Evolutionary conservation across 371 early-diverging fungal genomes (phyloP).

Genomic region (Syncephalastrum contaminatum): DNA sequence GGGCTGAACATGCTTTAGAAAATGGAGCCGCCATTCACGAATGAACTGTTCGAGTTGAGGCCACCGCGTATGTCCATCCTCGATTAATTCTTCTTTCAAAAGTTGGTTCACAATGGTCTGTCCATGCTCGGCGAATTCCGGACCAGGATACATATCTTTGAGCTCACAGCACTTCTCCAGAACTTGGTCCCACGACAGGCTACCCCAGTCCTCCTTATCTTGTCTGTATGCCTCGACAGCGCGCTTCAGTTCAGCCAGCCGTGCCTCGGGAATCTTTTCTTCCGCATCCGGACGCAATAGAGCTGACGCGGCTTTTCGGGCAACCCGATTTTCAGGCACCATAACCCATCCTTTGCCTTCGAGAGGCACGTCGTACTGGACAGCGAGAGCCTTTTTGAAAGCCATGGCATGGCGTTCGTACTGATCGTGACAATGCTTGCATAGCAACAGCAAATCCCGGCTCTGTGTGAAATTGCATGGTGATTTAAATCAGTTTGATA

Average conservation of each 20-base stretch:
- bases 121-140: constrained; percentile 53
- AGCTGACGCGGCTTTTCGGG: constrained; percentile 51
- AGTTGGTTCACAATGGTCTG: constrained; percentile 40
- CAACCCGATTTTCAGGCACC: constrained; percentile 37
- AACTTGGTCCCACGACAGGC: constrained; percentile 19
- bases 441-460: constrained; percentile 51
- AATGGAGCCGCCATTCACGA: constrained; percentile 54
- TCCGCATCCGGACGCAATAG: constrained; percentile 24
- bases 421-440: constrained; percentile 49
- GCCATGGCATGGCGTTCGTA: constrained; percentile 49
- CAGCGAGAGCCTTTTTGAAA: constrained; percentile 39
- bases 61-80: constrained; percentile 25
- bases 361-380: constrained; percentile 44
- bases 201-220: constrained; percentile 3
- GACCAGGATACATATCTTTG: constrained; percentile 41
- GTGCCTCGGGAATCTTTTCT: constrained; percentile 36
- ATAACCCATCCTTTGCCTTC: constrained; percentile 57
- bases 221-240: constrained; percentile 19
- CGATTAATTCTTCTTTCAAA: constrained; percentile 5
- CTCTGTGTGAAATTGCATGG: constrained; percentile 20
- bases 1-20: constrained; percentile 46
- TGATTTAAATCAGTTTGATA: no score
- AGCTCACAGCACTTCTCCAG: constrained; percentile 33
- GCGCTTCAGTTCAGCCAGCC: constrained; percentile 25
- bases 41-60: constrained; percentile 41